These are phyloP conservation scores for Ammopiptanthus mongolicus DNA, from an alignment of 306 rosid genomes.

Conservation along the genomic window DNA sequence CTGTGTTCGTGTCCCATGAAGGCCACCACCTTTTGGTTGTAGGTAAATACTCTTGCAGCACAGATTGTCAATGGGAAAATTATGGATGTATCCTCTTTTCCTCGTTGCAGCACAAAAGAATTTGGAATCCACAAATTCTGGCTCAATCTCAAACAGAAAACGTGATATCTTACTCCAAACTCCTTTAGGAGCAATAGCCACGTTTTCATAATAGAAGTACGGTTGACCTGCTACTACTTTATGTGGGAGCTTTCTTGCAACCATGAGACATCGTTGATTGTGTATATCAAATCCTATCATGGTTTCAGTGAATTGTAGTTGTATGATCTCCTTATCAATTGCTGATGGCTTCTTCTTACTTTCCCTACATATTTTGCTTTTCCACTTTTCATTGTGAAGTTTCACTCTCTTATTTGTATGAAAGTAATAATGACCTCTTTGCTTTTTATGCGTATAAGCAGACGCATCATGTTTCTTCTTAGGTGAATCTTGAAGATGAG, in stretches of 20 bases:
- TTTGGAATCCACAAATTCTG: constrained; percentile 74
- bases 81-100: constrained; percentile 72
- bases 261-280: constrained; percentile 4
- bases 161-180: constrained; percentile 75
- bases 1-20: constrained; percentile 57
- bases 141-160: constrained; percentile 59
- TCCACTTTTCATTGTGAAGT: neutral
- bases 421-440: neutral
- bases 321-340: constrained; percentile 41
- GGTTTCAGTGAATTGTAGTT: constrained; percentile 28
- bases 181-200: constrained; percentile 72
- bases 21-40: constrained; percentile 74
- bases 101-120: constrained; percentile 68
- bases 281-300: constrained; percentile 65
- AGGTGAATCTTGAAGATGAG: neutral
- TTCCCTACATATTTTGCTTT: neutral
- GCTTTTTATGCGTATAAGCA: neutral
- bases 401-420: constrained; percentile 12
- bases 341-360: constrained; percentile 9
- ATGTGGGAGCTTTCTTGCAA: constrained; percentile 39
- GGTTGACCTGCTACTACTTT: constrained; percentile 47
- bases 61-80: constrained; percentile 53
- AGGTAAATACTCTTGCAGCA: constrained; percentile 63
- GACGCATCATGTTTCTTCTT: neutral
- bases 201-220: constrained; percentile 74